Evolutionary conservation across 2,329 filamentous ascomycete species (phyloP).

Genomic region (Septoria linicola): DNA sequence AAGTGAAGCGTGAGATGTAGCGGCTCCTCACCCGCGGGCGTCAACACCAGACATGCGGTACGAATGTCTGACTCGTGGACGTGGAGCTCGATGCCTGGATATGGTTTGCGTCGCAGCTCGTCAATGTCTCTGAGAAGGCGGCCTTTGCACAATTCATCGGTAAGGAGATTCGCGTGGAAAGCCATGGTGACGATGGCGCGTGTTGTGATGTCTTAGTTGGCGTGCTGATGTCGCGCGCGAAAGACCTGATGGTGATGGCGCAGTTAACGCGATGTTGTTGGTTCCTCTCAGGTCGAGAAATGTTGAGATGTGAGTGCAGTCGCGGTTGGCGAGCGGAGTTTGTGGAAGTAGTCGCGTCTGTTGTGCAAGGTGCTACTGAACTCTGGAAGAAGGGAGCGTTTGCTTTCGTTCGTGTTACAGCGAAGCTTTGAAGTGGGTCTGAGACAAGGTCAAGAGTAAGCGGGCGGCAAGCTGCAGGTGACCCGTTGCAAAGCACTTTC

Average conservation of each 20-base stretch:
- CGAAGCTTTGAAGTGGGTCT: constrained; percentile 2
- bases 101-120: constrained; percentile 26
- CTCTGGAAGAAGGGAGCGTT: too few relatives aligned
- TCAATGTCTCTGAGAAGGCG: constrained; percentile 27
- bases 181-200: constrained; percentile 11
- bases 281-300: too few relatives aligned
- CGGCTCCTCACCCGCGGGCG: constrained; percentile 14
- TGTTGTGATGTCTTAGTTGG: too few relatives aligned
- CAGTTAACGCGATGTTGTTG: too few relatives aligned
- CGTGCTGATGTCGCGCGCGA: too few relatives aligned
- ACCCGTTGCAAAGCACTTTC: background rate
- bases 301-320: too few relatives aligned
- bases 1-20: constrained; percentile 27
- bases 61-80: constrained; percentile 20
- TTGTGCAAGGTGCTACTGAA: too few relatives aligned
- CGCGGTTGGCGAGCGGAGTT: too few relatives aligned
- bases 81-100: constrained; percentile 27
- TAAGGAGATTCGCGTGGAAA: background rate
- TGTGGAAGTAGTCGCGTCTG: too few relatives aligned
- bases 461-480: constrained; percentile 5
- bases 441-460: too few relatives aligned
- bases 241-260: too few relatives aligned
- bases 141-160: constrained; percentile 6
- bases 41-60: constrained; percentile 24
- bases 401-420: too few relatives aligned